Conservation (phyloP, 2,329 filamentous ascomycete species). For the Monosporascus sp. region DNA sequence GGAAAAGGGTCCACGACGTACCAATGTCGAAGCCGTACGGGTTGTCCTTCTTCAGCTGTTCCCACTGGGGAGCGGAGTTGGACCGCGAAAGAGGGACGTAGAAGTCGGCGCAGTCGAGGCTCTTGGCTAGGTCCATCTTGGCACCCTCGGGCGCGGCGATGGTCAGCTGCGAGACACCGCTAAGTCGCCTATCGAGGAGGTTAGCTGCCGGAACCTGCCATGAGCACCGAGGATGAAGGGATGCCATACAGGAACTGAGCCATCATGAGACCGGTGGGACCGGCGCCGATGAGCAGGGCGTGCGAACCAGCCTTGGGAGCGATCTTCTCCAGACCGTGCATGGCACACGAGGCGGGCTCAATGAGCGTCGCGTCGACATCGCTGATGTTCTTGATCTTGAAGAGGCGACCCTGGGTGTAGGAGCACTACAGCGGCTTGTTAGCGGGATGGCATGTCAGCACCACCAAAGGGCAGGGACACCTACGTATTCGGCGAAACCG, state of each 20-base stretch:
- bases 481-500: conserved; percentile 64
- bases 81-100: conserved; percentile 50
- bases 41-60: conserved; percentile 57
- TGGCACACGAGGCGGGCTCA: conserved; percentile 67
- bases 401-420: conserved; percentile 50
- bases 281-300: conserved; percentile 61
- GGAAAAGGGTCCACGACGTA: conserved; percentile 16
- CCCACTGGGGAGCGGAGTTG: conserved; percentile 54
- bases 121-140: conserved; percentile 65
- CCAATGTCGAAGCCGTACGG: conserved; percentile 69
- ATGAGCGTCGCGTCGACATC: conserved; percentile 66
- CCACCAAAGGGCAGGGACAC: conserved; percentile 35
- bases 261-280: conserved; percentile 58
- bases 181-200: conserved; percentile 33
- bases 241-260: conserved; percentile 23
- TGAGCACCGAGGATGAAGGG: not conserved
- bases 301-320: conserved; percentile 59
- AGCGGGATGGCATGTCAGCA: conserved; percentile 25
- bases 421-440: conserved; percentile 27
- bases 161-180: conserved; percentile 64
- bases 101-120: conserved; percentile 47
- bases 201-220: not conserved
- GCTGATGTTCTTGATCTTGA: conserved; percentile 60
- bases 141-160: conserved; percentile 63
- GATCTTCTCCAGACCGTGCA: conserved; percentile 66